Conservation (phyloP, 176 grass and related monocot species). For the Canna indica region DNA sequence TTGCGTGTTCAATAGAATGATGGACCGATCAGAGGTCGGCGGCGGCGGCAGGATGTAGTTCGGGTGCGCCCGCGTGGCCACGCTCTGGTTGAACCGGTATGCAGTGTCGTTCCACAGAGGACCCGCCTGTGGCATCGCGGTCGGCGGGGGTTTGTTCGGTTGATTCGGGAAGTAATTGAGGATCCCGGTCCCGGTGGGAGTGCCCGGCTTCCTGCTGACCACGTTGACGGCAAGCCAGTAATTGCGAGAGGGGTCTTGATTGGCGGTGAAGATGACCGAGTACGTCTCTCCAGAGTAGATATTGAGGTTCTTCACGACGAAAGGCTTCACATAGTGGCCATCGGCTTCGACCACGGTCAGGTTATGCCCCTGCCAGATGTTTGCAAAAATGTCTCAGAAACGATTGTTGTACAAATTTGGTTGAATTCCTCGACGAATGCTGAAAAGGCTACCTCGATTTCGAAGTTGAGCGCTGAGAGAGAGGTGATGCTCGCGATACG, state of each 20-base stretch:
- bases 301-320: conserved; percentile 69
- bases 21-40: conserved; percentile 33
- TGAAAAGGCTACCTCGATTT: conserved; percentile 63
- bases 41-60: conserved; percentile 26
- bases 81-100: conserved; percentile 42
- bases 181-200: conserved; percentile 43
- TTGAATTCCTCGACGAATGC: neutral
- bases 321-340: conserved; percentile 81
- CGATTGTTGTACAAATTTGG: too few species aligned
- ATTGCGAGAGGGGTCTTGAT: conserved; percentile 67
- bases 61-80: conserved; percentile 44
- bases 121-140: conserved; percentile 19
- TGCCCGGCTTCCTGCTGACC: conserved; percentile 42
- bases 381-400: neutral
- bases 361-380: conserved; percentile 36
- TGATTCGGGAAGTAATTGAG: conserved; percentile 51
- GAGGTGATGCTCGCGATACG: conserved; percentile 68
- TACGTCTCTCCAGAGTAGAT: conserved; percentile 94
- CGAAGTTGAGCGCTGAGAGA: conserved; percentile 70
- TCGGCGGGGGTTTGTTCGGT: conserved; percentile 15
- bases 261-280: conserved; percentile 56
- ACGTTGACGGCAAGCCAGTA: conserved; percentile 74
- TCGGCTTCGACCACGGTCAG: conserved; percentile 80
- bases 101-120: conserved; percentile 52
- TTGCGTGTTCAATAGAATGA: conserved; percentile 70